Evolutionary conservation across 2,329 filamentous ascomycete genomes (phyloP).

Genomic region (Pseudogymnoascus sp.): DNA sequence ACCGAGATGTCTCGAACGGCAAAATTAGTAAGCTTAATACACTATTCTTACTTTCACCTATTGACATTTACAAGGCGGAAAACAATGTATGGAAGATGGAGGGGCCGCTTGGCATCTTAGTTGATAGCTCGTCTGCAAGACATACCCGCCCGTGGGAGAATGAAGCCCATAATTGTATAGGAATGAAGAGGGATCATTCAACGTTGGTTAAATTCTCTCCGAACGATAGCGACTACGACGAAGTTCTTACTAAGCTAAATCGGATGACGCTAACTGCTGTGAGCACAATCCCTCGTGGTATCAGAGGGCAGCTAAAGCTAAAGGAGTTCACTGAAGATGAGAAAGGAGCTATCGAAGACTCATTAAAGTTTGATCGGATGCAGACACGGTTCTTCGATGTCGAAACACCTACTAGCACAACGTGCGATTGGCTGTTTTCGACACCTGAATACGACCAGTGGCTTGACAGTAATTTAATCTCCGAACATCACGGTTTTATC

Average conservation of each 20-base stretch:
- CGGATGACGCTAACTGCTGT: background rate
- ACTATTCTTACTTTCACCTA: background rate
- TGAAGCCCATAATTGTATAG: conserved; percentile 1
- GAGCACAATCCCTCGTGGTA: background rate
- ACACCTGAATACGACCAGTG: conserved; percentile 31
- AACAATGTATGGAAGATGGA: conserved; percentile 7
- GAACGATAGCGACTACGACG: conserved; percentile 7
- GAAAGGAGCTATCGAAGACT: background rate
- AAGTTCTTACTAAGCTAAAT: background rate
- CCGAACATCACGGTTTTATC: conserved; percentile 33
- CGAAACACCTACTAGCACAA: conserved; percentile 28
- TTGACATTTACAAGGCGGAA: background rate
- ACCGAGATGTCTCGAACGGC: conserved; percentile 14
- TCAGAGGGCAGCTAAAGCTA: background rate
- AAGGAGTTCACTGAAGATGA: background rate
- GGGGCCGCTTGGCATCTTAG: background rate
- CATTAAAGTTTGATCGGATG: background rate
- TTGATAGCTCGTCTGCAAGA: conserved; percentile 4
- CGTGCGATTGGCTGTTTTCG: conserved; percentile 36
- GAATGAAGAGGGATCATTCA: conserved; percentile 10
- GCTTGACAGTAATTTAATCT: conserved; percentile 27
- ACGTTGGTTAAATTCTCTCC: conserved; percentile 9
- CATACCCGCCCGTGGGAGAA: background rate
- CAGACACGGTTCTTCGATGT: background rate
- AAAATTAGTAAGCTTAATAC: conserved; percentile 1